Evolutionary conservation across 768 basidiomycete genomes (phyloP).

Genomic region (Multifurca ochricompacta): DNA sequence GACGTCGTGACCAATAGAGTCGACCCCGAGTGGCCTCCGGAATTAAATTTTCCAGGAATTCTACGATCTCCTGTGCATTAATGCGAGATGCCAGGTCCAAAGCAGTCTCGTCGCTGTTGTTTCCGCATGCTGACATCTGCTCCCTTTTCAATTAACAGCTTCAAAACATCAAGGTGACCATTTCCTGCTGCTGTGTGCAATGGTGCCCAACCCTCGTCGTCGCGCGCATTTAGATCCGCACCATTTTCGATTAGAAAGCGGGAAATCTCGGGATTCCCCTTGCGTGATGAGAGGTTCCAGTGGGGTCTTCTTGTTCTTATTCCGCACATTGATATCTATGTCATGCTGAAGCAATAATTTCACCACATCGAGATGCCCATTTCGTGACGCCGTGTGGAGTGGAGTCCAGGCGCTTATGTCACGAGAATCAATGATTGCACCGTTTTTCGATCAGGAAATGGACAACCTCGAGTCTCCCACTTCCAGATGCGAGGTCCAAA

Average conservation of each 20-base stretch:
- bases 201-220: not conserved
- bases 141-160: not conserved
- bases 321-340: not conserved
- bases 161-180: not conserved
- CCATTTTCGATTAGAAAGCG: not conserved
- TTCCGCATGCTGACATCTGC: not conserved
- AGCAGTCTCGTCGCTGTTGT: not conserved
- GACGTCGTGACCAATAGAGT: no score
- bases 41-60: not conserved
- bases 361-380: not conserved
- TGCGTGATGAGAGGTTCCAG: not conserved
- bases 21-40: not conserved
- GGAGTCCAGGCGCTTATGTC: not conserved
- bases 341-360: not conserved
- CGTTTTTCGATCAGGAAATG: not conserved
- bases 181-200: not conserved
- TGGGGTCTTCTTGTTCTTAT: not conserved
- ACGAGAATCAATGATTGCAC: not conserved
- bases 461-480: not conserved
- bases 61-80: not conserved
- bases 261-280: not conserved
- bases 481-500: not conserved
- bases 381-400: not conserved
- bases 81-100: not conserved
- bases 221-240: not conserved